Evolutionary conservation across 805 yeast species (phyloP).

Genomic region (Suhomyces tanzawaensis): DNA sequence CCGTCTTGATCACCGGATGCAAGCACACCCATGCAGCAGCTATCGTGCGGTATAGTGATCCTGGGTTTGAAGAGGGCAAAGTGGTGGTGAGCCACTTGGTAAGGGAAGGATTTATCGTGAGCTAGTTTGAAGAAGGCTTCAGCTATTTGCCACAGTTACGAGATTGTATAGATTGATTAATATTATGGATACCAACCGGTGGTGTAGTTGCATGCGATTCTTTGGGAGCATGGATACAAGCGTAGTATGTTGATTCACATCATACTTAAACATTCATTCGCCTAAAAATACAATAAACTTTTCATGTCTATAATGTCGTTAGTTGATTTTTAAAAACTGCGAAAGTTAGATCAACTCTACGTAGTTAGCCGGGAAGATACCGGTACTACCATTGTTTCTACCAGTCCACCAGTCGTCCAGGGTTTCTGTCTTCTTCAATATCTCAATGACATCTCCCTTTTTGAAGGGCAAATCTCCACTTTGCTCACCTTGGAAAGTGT

Average conservation of each 20-base stretch:
- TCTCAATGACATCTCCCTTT: constrained; percentile 91
- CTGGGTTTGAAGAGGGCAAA: constrained; percentile 64
- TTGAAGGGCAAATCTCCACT: constrained; percentile 88
- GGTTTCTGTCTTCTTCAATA: constrained; percentile 81
- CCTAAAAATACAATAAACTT: background rate
- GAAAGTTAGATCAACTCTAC: constrained; percentile 66
- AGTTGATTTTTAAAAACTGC: background rate
- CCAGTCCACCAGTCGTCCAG: constrained; percentile 99
- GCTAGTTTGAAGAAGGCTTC: too few species aligned
- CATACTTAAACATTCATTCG: too few species aligned
- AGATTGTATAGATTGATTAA: too few species aligned
- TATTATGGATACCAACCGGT: too few species aligned
- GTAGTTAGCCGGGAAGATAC: constrained; percentile 96
- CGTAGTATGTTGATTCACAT: too few species aligned
- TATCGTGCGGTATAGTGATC: constrained; percentile 58
- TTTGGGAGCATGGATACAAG: too few species aligned
- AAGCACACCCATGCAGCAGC: constrained; percentile 79
- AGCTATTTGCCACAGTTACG: too few species aligned
- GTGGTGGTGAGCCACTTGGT: constrained; percentile 65
- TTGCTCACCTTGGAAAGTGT: constrained; percentile 87
- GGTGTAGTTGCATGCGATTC: too few species aligned
- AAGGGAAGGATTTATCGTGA: constrained; percentile 32
- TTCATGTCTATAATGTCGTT: background rate
- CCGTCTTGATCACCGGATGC: constrained; percentile 65
- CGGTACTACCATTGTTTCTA: constrained; percentile 74